Conservation (phyloP, 768 basidiomycete species). For the Heimioporus sp. region DNA sequence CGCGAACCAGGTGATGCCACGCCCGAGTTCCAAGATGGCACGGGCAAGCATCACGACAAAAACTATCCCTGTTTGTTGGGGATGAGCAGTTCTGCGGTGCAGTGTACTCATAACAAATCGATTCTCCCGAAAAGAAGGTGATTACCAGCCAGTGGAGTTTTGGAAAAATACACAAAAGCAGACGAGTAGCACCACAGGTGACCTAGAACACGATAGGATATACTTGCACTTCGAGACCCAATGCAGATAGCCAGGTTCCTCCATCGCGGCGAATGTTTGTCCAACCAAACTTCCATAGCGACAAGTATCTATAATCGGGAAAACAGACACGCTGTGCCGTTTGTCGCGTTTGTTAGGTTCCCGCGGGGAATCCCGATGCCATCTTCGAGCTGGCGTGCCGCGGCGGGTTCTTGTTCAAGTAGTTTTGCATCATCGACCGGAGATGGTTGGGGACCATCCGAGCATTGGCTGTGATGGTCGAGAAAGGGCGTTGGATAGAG, state of each 20-base stretch:
- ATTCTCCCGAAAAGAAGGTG: conserved; percentile 3
- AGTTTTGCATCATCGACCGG: conserved; percentile 73
- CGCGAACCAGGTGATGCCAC: background rate
- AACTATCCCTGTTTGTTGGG: conserved; percentile 8
- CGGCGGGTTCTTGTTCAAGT: conserved; percentile 77
- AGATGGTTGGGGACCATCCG: conserved; percentile 75
- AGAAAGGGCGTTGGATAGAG: conserved; percentile 45
- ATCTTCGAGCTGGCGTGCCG: conserved; percentile 67
- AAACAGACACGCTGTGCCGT: no score
- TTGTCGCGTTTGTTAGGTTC: no score
- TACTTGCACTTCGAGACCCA: conserved; percentile 8
- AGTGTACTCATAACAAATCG: conserved; percentile 10
- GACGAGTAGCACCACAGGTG: background rate
- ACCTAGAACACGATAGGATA: background rate
- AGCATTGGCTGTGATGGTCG: conserved; percentile 39
- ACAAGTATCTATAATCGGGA: no score
- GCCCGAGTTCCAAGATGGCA: conserved; percentile 18
- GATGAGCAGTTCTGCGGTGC: background rate
- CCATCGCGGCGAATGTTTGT: conserved; percentile 20
- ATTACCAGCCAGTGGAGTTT: background rate
- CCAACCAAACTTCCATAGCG: conserved; percentile 15
- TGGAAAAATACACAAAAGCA: conserved; percentile 1
- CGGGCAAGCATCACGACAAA: conserved; percentile 24
- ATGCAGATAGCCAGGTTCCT: conserved; percentile 21
- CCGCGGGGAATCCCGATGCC: no score